Conservation (phyloP, 306 rosid genomes). For the Inga leiocalycina region DNA sequence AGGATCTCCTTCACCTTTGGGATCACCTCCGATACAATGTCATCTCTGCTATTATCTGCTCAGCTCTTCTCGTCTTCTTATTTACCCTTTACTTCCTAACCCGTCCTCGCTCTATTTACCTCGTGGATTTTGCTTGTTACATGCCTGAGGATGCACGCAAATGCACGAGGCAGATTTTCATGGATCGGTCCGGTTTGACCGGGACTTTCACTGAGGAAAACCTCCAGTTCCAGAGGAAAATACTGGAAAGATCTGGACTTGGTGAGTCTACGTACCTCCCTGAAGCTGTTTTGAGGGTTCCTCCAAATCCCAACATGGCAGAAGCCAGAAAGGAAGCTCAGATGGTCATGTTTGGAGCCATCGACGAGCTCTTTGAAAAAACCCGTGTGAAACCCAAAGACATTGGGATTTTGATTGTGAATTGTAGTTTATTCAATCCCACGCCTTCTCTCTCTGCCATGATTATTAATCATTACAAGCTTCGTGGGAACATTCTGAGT, state of each 20-base stretch:
- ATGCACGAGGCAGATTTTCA: constrained; percentile 59
- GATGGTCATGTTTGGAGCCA: constrained; percentile 64
- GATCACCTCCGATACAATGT: constrained; percentile 53
- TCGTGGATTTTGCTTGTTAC: constrained; percentile 66
- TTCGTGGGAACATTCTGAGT: constrained; percentile 55
- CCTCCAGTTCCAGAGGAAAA: constrained; percentile 55
- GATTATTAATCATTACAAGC: constrained; percentile 66
- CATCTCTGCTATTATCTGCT: constrained; percentile 46
- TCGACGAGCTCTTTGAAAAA: constrained; percentile 59
- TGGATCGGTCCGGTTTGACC: constrained; percentile 39
- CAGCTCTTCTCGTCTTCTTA: constrained; percentile 52
- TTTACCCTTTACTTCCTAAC: constrained; percentile 54
- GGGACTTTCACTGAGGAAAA: constrained; percentile 54
- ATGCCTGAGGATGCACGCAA: constrained; percentile 60
- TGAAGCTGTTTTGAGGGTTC: constrained; percentile 56
- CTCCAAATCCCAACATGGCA: constrained; percentile 59
- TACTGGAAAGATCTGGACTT: constrained; percentile 67
- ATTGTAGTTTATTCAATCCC: constrained; percentile 71
- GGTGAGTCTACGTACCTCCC: constrained; percentile 68
- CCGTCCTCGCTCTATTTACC: constrained; percentile 52
- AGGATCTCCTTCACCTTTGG: constrained; percentile 55
- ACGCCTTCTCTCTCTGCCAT: constrained; percentile 66
- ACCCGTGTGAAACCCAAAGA: constrained; percentile 54
- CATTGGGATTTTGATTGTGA: constrained; percentile 61
- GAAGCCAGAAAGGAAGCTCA: constrained; percentile 69